phyloP scores from a whole-genome alignment of 2,329 filamentous ascomycete species.

The Alternaria gaisen region DNA sequence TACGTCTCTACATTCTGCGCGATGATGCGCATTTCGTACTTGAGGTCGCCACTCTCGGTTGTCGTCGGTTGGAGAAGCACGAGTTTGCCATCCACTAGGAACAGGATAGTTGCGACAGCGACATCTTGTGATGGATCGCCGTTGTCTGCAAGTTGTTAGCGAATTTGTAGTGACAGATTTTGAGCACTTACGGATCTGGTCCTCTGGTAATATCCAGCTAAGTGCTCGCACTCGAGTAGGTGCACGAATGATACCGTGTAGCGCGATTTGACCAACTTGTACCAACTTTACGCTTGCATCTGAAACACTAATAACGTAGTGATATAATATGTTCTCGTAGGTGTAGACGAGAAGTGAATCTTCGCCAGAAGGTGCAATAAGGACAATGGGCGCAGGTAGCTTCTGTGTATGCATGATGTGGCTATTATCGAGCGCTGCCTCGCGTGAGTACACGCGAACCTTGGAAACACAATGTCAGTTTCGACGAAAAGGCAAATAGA shows the following conservation, averaged over 20 bases:
- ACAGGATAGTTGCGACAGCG: slow-evolving; percentile 88
- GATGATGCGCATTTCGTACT: slow-evolving; percentile 98
- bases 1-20: slow-evolving; percentile 97
- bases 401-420: slow-evolving; percentile 79
- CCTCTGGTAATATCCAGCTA: slow-evolving; percentile 94
- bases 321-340: slow-evolving; percentile 93
- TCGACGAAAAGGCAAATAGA: not conserved
- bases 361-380: slow-evolving; percentile 87
- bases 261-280: slow-evolving; percentile 97
- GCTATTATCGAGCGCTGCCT: slow-evolving; percentile 76
- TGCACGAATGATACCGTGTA: slow-evolving; percentile 94
- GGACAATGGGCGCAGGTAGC: slow-evolving; percentile 85
- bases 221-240: slow-evolving; percentile 90
- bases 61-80: slow-evolving; percentile 88
- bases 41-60: slow-evolving; percentile 82
- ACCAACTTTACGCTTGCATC: slow-evolving; percentile 78
- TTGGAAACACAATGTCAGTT: slow-evolving; percentile 39
- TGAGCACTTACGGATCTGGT: slow-evolving; percentile 72
- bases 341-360: slow-evolving; percentile 97
- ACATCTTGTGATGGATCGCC: slow-evolving; percentile 97
- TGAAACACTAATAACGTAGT: slow-evolving; percentile 84
- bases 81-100: slow-evolving; percentile 96
- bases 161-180: not conserved
- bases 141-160: slow-evolving; percentile 62
- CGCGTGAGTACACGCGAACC: slow-evolving; percentile 91